A percentile compares a stretch with the other conserved stretches of the same genome.
These are phyloP conservation scores for Cercophora scortea DNA, from an alignment of 495 filamentous ascomycete species.

Conservation along the genomic window DNA sequence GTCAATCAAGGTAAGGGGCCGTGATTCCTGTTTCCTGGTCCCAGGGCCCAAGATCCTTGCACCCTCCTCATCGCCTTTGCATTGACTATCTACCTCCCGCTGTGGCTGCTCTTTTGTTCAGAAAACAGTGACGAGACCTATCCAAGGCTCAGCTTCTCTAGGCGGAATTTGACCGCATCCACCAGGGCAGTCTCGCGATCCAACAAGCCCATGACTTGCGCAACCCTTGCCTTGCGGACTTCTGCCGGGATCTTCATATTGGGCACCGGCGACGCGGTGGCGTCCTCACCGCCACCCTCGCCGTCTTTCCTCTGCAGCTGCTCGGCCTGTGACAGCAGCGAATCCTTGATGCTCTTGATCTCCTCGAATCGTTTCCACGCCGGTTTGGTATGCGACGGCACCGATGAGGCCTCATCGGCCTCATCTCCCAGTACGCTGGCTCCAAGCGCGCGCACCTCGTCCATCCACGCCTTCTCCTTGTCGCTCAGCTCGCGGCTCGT, in stretches of 20 bases:
- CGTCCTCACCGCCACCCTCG: constrained; percentile 21
- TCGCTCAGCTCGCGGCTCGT: constrained; percentile 61
- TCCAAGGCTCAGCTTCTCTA: constrained; percentile 24
- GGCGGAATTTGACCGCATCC: constrained; percentile 33
- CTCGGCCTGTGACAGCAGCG: constrained; percentile 44
- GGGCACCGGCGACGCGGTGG: constrained; percentile 15
- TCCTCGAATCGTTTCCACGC: constrained; percentile 41
- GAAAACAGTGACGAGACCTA: constrained; percentile 2
- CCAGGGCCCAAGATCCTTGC: too few species aligned
- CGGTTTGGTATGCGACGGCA: constrained; percentile 24
- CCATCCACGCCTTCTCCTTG: constrained; percentile 60
- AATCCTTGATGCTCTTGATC: constrained; percentile 34
- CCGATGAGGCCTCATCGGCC: constrained; percentile 1
- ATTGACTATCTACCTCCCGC: constrained; percentile 1
- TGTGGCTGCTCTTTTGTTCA: neutral
- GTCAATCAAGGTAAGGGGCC: too few species aligned
- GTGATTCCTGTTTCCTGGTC: too few species aligned
- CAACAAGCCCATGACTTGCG: constrained; percentile 61
- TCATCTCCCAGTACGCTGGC: constrained; percentile 32
- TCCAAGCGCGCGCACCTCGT: constrained; percentile 51
- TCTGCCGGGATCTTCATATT: constrained; percentile 54
- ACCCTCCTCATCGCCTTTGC: too few species aligned
- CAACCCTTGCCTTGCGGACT: constrained; percentile 58
- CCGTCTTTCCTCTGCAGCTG: constrained; percentile 25
- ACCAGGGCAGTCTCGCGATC: constrained; percentile 58